Conservation (phyloP, 176 grass and related monocot genomes). For the Oryza glumipatula region DNA sequence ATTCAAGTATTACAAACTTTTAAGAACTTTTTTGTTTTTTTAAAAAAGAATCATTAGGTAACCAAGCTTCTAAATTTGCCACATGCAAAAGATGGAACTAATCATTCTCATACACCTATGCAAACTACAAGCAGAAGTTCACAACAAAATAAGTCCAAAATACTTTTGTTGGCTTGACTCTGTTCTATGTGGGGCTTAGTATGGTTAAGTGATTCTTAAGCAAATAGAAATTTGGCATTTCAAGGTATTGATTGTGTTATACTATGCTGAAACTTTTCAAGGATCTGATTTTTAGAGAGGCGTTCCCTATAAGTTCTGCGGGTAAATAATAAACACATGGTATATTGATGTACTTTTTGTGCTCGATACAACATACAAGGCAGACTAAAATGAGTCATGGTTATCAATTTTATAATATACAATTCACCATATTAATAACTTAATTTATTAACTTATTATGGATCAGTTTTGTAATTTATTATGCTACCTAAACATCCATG, state of each 20-base stretch:
- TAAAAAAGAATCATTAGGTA: slow-evolving; percentile 23
- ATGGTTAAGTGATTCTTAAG: slow-evolving; percentile 10
- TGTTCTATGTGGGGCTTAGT: slow-evolving; percentile 18
- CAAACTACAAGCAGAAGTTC: slow-evolving; percentile 24
- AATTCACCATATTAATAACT: not conserved
- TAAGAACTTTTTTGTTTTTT: not conserved
- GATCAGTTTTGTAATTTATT: not conserved
- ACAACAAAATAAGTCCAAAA: not conserved
- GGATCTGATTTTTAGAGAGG: not conserved
- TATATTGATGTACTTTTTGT: slow-evolving; percentile 7
- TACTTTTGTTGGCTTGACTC: slow-evolving; percentile 16
- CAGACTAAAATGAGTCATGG: slow-evolving; percentile 1
- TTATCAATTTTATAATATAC: slow-evolving; percentile 6
- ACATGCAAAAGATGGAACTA: slow-evolving; percentile 5
- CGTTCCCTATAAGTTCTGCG: not conserved
- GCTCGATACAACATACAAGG: slow-evolving; percentile 26
- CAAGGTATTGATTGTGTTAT: slow-evolving; percentile 20
- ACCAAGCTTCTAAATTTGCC: slow-evolving; percentile 1
- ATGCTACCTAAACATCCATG: slow-evolving; percentile 28
- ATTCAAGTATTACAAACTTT: slow-evolving; percentile 33
- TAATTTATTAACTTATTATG: not conserved
- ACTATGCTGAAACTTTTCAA: not conserved
- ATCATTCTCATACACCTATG: slow-evolving; percentile 27
- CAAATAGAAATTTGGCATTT: slow-evolving; percentile 9
- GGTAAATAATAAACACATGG: slow-evolving; percentile 14